Evolutionary conservation across 2,329 filamentous ascomycete genomes (phyloP).

Genomic region (Stagonosporopsis rhizophila): DNA sequence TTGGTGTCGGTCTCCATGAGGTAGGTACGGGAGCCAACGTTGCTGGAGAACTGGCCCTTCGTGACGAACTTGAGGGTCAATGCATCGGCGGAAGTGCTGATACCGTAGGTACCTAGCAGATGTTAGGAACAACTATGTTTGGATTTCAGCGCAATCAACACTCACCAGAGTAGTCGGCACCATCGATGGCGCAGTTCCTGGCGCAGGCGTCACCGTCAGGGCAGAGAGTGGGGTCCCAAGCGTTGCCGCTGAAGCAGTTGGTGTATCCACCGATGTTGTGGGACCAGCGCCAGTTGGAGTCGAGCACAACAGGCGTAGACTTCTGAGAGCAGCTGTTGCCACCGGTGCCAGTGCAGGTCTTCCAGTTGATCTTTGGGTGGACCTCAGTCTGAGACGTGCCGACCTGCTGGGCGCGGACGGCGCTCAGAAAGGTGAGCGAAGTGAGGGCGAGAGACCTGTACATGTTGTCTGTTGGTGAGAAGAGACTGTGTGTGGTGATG

Average conservation of each 20-base stretch:
- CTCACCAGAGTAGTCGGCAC: conserved; percentile 52
- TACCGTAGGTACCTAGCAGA: conserved; percentile 52
- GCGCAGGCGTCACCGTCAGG: conserved; percentile 49
- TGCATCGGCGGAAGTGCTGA: conserved; percentile 59
- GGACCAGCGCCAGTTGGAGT: conserved; percentile 60
- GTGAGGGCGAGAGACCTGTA: conserved; percentile 51
- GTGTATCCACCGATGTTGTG: conserved; percentile 55
- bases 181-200: conserved; percentile 52
- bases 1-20: conserved; percentile 51
- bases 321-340: conserved; percentile 50
- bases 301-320: conserved; percentile 49
- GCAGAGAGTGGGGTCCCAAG: conserved; percentile 52
- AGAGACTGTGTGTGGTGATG: conserved; percentile 37
- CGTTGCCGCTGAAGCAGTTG: conserved; percentile 59
- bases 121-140: background rate
- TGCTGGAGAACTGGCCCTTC: conserved; percentile 53
- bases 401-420: conserved; percentile 52
- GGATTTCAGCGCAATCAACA: background rate
- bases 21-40: conserved; percentile 53
- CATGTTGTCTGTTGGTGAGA: conserved; percentile 45
- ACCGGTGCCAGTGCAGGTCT: conserved; percentile 51
- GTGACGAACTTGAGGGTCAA: conserved; percentile 67
- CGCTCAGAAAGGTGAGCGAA: conserved; percentile 50
- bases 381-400: conserved; percentile 51
- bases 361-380: conserved; percentile 52